phyloP scores from a whole-genome alignment of 768 basidiomycete species.

The Russula dissimulans region DNA sequence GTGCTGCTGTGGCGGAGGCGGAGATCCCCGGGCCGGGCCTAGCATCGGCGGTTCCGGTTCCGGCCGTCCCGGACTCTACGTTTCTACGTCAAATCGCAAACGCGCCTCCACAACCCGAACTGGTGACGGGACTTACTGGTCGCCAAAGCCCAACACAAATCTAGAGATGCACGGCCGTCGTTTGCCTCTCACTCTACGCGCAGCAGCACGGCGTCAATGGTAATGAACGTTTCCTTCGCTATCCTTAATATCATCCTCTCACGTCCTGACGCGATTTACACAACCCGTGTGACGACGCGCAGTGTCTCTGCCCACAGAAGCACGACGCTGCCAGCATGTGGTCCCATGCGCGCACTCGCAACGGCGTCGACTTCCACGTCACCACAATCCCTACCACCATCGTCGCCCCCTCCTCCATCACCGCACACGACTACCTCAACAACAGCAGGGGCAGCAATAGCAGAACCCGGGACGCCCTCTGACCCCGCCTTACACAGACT shows the following conservation, averaged over 20 bases:
- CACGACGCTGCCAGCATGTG: too few species aligned
- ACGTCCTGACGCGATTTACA: neutral
- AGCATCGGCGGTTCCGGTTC: too few species aligned
- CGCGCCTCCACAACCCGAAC: too few species aligned
- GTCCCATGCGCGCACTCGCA: slow-evolving; percentile 5
- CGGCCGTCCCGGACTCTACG: too few species aligned
- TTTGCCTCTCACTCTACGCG: neutral
- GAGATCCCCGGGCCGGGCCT: too few species aligned
- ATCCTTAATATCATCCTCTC: too few species aligned
- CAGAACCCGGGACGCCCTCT: slow-evolving; percentile 25
- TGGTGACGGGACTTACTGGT: too few species aligned
- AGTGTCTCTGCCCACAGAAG: neutral
- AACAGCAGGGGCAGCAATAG: slow-evolving; percentile 19
- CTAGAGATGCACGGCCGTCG: neutral
- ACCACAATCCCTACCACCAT: slow-evolving; percentile 30
- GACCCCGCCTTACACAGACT: slow-evolving; percentile 71
- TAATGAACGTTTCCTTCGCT: neutral
- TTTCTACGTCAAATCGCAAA: too few species aligned
- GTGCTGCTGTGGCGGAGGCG: too few species aligned
- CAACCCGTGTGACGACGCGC: neutral
- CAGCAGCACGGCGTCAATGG: neutral
- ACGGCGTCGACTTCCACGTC: slow-evolving; percentile 42
- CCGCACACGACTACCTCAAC: slow-evolving; percentile 29
- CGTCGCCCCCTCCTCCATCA: slow-evolving; percentile 31
- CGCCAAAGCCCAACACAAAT: too few species aligned